Percentiles rank a stretch among this genome's conserved stretches.
These are phyloP conservation scores for Melastoma candidum DNA, from an alignment of 441 rosid genomes.

Conservation along the genomic window DNA sequence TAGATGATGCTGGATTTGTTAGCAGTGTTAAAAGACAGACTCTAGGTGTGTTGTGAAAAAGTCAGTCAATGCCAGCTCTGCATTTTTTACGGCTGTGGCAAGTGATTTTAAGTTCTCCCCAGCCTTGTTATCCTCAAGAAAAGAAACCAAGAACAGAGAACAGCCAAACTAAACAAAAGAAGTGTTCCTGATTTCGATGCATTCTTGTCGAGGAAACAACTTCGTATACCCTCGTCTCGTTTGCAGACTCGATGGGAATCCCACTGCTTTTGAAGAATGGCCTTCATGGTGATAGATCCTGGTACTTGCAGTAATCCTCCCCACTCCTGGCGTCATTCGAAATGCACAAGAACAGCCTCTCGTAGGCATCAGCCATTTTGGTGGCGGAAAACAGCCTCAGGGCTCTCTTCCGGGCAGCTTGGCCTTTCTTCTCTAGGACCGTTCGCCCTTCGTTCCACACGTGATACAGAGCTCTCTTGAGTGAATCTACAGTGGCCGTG, in stretches of 20 bases:
- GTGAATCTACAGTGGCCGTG: constrained; percentile 56
- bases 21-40: too few relatives aligned
- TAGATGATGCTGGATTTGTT: too few relatives aligned
- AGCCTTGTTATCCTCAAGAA: too few relatives aligned
- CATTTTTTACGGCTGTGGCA: too few relatives aligned
- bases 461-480: constrained; percentile 37
- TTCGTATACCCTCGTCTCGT: too few relatives aligned
- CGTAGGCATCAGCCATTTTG: constrained; percentile 82
- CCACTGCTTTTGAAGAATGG: not conserved
- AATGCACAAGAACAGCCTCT: constrained; percentile 70
- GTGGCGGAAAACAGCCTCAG: constrained; percentile 64
- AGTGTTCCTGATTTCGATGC: not conserved
- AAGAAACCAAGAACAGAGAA: too few relatives aligned
- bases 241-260: not conserved
- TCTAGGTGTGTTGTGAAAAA: too few relatives aligned
- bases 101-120: too few relatives aligned
- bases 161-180: too few relatives aligned
- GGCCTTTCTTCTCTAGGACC: constrained; percentile 56
- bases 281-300: constrained; percentile 1
- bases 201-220: not conserved
- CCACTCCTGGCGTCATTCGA: constrained; percentile 21
- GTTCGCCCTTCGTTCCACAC: constrained; percentile 50
- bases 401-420: constrained; percentile 47
- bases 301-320: constrained; percentile 19
- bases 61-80: too few relatives aligned